Conservation (phyloP, 768 basidiomycete species). For the Leccinum rimulosum region DNA sequence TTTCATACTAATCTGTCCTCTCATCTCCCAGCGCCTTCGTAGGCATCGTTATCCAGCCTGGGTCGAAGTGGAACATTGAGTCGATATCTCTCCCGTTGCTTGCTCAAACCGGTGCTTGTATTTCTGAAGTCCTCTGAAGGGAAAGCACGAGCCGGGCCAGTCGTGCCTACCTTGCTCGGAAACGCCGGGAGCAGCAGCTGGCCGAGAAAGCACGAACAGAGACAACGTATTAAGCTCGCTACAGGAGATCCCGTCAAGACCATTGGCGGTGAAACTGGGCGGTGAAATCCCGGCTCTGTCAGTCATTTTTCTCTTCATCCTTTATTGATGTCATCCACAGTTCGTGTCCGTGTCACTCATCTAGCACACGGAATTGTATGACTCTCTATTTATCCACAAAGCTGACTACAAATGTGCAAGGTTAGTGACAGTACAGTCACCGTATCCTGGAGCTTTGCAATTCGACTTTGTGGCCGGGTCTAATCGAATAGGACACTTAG, state of each 20-base stretch:
- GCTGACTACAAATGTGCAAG: neutral
- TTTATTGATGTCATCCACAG: neutral
- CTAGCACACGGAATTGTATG: neutral
- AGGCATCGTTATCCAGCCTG: neutral
- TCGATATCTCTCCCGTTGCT: conserved; percentile 63
- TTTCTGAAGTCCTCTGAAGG: conserved; percentile 62
- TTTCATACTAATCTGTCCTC: neutral
- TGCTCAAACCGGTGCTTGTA: conserved; percentile 80
- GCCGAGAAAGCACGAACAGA: conserved; percentile 14
- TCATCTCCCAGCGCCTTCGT: neutral
- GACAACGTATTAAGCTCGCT: conserved; percentile 6
- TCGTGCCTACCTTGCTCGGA: conserved; percentile 60
- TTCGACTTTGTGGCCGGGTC: neutral
- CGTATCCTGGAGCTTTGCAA: neutral
- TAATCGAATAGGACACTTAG: neutral
- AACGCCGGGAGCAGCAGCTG: conserved; percentile 33
- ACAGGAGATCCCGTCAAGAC: neutral
- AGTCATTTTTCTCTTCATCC: neutral
- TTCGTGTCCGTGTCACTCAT: neutral
- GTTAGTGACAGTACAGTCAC: neutral
- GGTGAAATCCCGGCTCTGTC: neutral
- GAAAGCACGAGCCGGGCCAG: conserved; percentile 77
- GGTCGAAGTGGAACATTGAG: conserved; percentile 31
- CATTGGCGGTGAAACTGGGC: neutral
- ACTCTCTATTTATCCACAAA: neutral